A percentile compares a stretch with the other conserved stretches of the same genome.
These are phyloP conservation scores for Xerocomellus amylosporus DNA, from an alignment of 768 basidiomycete genomes.

Conservation along the genomic window DNA sequence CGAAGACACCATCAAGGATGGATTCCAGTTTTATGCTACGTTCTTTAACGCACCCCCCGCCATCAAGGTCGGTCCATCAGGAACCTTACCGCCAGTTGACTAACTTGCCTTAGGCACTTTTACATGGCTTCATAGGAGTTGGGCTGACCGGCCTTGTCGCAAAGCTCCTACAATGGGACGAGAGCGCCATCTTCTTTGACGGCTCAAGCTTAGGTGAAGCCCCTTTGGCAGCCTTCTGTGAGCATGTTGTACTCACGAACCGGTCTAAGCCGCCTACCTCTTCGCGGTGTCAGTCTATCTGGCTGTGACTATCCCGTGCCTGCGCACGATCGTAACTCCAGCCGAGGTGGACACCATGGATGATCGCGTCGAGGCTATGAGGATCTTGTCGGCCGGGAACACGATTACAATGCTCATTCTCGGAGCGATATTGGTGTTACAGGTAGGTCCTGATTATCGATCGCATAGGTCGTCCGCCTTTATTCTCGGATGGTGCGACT, in stretches of 20 bases:
- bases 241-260: conserved; percentile 11
- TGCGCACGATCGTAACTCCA: conserved; percentile 73
- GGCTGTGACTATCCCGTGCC: conserved; percentile 72
- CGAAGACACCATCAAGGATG: conserved; percentile 66
- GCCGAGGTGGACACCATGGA: conserved; percentile 51
- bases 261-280: conserved; percentile 61
- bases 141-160: conserved; percentile 71
- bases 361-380: conserved; percentile 76
- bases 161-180: conserved; percentile 86
- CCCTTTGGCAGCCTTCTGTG: neutral
- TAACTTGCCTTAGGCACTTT: conserved; percentile 55
- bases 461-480: neutral
- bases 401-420: conserved; percentile 74
- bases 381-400: conserved; percentile 82
- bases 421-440: conserved; percentile 61
- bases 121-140: conserved; percentile 82
- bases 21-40: conserved; percentile 85
- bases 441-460: conserved; percentile 48
- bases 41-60: conserved; percentile 93
- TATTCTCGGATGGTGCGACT: conserved; percentile 4
- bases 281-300: conserved; percentile 79
- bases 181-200: conserved; percentile 94
- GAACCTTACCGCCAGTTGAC: neutral
- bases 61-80: conserved; percentile 65
- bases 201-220: conserved; percentile 77